Percentiles rank a stretch among this genome's conserved stretches.
These are phyloP conservation scores for Penicillium sp. DNA, from an alignment of 2,329 filamentous ascomycete species.

Conservation along the genomic window DNA sequence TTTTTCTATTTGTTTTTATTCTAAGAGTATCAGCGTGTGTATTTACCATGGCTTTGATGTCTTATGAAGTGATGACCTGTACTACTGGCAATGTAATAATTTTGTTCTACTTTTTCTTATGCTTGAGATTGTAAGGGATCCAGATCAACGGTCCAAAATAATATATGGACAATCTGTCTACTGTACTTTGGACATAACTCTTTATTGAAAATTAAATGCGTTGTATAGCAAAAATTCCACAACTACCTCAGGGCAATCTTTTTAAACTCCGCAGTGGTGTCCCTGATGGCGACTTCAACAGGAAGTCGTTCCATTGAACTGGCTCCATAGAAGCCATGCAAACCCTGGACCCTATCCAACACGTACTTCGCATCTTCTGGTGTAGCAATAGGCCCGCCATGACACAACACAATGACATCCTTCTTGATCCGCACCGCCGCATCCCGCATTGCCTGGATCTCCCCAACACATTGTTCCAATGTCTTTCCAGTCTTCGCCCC, in stretches of 20 bases:
- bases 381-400: slow-evolving; percentile 66
- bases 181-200: too few species aligned
- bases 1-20: slow-evolving; percentile 11
- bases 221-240: too few species aligned
- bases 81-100: slow-evolving; percentile 26
- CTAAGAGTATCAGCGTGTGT: slow-evolving; percentile 19
- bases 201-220: too few species aligned
- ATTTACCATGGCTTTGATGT: slow-evolving; percentile 29
- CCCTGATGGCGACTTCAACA: slow-evolving; percentile 64
- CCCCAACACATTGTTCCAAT: background rate
- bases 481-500: background rate
- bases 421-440: background rate
- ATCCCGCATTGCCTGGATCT: background rate
- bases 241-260: slow-evolving; percentile 5
- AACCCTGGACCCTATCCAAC: slow-evolving; percentile 57
- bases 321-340: slow-evolving; percentile 72
- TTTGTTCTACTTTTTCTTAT: too few species aligned
- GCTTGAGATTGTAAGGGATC: too few species aligned
- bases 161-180: too few species aligned
- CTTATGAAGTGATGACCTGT: slow-evolving; percentile 32
- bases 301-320: slow-evolving; percentile 67
- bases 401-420: slow-evolving; percentile 55
- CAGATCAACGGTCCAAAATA: too few species aligned
- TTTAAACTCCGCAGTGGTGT: slow-evolving; percentile 57
- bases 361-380: slow-evolving; percentile 64